Evolutionary conservation across 805 yeast species (phyloP).

Genomic region (Kregervanrija delftensis): DNA sequence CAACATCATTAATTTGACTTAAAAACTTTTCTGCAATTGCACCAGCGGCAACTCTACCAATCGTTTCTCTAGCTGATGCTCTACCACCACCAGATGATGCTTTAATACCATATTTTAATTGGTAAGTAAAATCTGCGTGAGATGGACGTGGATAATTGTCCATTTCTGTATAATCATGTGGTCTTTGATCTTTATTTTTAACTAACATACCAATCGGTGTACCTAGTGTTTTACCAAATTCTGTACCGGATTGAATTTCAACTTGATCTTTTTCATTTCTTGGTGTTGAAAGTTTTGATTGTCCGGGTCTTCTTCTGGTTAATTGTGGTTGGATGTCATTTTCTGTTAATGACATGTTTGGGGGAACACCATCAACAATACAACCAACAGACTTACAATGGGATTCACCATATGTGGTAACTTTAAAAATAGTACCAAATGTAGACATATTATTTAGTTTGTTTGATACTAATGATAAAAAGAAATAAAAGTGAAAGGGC

Average conservation of each 20-base stretch:
- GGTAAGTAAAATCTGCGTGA: conserved; percentile 94
- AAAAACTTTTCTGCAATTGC: conserved; percentile 95
- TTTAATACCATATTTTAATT: conserved; percentile 84
- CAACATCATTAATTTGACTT: conserved; percentile 68
- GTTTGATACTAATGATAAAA: not conserved
- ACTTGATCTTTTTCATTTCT: conserved; percentile 93
- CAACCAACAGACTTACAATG: conserved; percentile 98
- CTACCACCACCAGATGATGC: conserved; percentile 98
- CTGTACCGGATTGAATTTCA: conserved; percentile 91
- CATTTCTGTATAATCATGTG: conserved; percentile 92
- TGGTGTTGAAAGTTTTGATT: conserved; percentile 86
- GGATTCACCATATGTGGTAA: conserved; percentile 96
- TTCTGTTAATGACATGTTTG: conserved; percentile 81
- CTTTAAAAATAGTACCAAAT: conserved; percentile 59
- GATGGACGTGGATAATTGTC: conserved; percentile 96
- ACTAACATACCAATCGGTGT: conserved; percentile 95
- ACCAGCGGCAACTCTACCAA: conserved; percentile 98
- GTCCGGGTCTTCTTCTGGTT: conserved; percentile 97
- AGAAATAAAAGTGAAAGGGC: not conserved
- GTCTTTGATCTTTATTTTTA: conserved; percentile 92
- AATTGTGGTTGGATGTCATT: conserved; percentile 92
- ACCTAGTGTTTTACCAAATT: conserved; percentile 83
- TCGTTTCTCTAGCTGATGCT: conserved; percentile 95
- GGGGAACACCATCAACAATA: conserved; percentile 97
- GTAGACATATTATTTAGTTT: conserved; percentile 49